Conservation (phyloP, 768 basidiomycete species). For the Lentinula lateritia region DNA sequence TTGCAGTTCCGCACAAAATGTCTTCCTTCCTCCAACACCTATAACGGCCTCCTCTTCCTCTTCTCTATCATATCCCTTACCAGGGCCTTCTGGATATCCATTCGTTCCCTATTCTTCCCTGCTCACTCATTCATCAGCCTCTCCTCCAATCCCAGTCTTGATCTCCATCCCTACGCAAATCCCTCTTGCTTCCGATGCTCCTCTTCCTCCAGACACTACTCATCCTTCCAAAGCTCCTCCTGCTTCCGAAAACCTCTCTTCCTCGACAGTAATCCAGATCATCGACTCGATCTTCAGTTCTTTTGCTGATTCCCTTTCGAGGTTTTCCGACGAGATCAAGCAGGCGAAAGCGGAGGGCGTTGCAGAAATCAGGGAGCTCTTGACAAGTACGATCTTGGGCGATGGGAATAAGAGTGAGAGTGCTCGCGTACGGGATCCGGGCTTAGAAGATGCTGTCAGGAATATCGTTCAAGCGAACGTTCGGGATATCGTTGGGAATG, state of each 20-base stretch:
- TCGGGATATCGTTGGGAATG: neutral
- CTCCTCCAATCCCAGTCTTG: neutral
- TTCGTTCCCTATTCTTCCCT: neutral
- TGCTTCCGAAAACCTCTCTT: neutral
- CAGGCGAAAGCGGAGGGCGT: neutral
- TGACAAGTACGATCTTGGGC: neutral
- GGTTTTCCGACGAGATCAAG: neutral
- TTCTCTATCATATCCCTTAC: too few relatives aligned
- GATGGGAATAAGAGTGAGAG: too few relatives aligned
- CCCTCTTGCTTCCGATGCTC: neutral
- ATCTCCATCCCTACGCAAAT: too few relatives aligned
- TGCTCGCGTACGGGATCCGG: too few relatives aligned
- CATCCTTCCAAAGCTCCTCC: neutral
- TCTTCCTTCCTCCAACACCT: too few relatives aligned
- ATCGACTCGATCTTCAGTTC: neutral
- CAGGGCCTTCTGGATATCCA: too few relatives aligned
- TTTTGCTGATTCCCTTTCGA: neutral
- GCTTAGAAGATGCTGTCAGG: too few relatives aligned
- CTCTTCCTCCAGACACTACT: neutral
- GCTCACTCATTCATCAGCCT: neutral
- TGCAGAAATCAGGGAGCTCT: neutral
- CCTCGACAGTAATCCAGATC: neutral
- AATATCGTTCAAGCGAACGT: too few relatives aligned
- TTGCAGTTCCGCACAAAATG: too few relatives aligned
- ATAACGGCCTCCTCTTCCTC: too few relatives aligned